These are phyloP conservation scores for Grosmannia penicillata DNA, from an alignment of 2,329 filamentous ascomycete genomes.

Conservation along the genomic window DNA sequence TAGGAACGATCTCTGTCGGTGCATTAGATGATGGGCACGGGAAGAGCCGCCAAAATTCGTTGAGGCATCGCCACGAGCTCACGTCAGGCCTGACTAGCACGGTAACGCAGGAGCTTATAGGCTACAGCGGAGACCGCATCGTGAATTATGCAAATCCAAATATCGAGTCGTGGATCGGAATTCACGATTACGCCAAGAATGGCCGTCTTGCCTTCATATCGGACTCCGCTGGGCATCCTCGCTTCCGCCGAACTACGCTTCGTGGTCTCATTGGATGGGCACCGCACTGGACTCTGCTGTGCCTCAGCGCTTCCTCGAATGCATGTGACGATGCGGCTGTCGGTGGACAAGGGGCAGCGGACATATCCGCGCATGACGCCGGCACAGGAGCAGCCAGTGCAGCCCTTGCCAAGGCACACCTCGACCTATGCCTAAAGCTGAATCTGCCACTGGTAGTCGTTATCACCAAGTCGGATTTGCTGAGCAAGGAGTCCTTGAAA, in stretches of 20 bases:
- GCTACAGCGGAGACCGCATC: slow-evolving; percentile 50
- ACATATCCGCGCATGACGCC: slow-evolving; percentile 39
- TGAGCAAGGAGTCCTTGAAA: slow-evolving; percentile 57
- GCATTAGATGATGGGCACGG: slow-evolving; percentile 84
- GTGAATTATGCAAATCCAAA: slow-evolving; percentile 80
- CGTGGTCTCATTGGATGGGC: slow-evolving; percentile 90
- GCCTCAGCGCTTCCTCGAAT: slow-evolving; percentile 55
- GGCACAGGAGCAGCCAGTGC: background rate
- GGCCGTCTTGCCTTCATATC: slow-evolving; percentile 76
- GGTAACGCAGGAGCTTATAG: slow-evolving; percentile 83
- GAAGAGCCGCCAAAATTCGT: slow-evolving; percentile 71
- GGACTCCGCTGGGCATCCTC: slow-evolving; percentile 81
- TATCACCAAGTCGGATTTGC: slow-evolving; percentile 72
- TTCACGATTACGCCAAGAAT: slow-evolving; percentile 61
- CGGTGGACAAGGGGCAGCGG: slow-evolving; percentile 51
- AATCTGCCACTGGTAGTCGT: slow-evolving; percentile 64
- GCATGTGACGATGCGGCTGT: no score
- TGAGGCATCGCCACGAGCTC: slow-evolving; percentile 90
- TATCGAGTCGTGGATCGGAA: slow-evolving; percentile 86
- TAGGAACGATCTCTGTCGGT: slow-evolving; percentile 79
- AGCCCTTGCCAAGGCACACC: slow-evolving; percentile 63
- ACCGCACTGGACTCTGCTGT: slow-evolving; percentile 84
- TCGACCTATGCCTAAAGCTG: slow-evolving; percentile 73
- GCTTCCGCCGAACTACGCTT: slow-evolving; percentile 78
- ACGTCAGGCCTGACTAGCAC: slow-evolving; percentile 86